Conservation (phyloP, 306 rosid genomes). For the Acacia confusa region DNA sequence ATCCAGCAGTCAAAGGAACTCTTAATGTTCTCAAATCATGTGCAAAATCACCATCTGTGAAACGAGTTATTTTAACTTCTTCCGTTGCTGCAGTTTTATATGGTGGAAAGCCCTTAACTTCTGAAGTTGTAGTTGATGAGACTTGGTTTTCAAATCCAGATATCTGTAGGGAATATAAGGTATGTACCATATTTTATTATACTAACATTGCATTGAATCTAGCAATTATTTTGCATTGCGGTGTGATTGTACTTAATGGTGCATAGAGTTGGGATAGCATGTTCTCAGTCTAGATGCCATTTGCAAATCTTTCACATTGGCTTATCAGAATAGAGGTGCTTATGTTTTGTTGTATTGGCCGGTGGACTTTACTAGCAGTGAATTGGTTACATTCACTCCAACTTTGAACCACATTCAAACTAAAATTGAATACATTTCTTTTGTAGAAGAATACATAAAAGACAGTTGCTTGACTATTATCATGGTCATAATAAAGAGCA, state of each 20-base stretch:
- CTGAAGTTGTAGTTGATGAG: conserved; percentile 24
- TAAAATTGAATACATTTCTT: not conserved
- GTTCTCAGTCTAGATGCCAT: not conserved
- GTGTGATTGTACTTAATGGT: not conserved
- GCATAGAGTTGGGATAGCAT: not conserved
- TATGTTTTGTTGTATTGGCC: not conserved
- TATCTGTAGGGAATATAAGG: not conserved
- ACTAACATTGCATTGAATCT: not conserved
- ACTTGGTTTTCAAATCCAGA: conserved; percentile 20
- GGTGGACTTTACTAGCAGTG: not conserved
- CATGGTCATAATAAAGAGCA: not conserved
- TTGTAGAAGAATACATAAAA: not conserved
- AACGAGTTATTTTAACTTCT: conserved; percentile 18
- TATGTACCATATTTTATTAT: not conserved
- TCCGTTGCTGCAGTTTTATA: not conserved
- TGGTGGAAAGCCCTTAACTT: not conserved
- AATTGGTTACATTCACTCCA: not conserved
- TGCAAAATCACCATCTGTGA: conserved; percentile 12
- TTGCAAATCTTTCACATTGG: not conserved
- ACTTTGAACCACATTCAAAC: not conserved
- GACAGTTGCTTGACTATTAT: not conserved
- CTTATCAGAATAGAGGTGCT: not conserved
- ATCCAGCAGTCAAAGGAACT: conserved; percentile 10
- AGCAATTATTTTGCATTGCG: not conserved
- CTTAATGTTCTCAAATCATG: conserved; percentile 27